A percentile compares a stretch with the other conserved stretches of the same genome.
Evolutionary conservation across 2,329 filamentous ascomycete species (phyloP).

Genomic region (Neofusicoccum ribis): DNA sequence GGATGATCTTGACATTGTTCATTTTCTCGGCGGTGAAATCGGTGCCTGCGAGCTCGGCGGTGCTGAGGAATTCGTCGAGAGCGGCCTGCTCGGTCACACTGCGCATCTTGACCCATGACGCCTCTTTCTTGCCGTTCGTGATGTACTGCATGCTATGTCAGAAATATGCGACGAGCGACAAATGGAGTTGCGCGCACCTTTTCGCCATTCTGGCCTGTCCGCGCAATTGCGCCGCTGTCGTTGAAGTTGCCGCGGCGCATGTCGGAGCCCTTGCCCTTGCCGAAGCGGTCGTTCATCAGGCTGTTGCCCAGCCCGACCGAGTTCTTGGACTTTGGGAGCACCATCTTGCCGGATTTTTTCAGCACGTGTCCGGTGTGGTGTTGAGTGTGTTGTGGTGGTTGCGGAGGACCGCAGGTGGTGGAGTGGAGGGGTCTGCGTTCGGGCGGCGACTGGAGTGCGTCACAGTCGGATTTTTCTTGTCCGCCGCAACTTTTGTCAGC

Average conservation of each 20-base stretch:
- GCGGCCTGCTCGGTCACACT: slow-evolving; percentile 96
- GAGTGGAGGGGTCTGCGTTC: slow-evolving; percentile 13
- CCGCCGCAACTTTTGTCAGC: slow-evolving; percentile 22
- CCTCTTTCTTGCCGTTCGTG: slow-evolving; percentile 86
- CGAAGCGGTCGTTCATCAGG: slow-evolving; percentile 98
- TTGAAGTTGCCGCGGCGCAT: slow-evolving; percentile 68
- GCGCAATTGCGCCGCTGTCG: slow-evolving; percentile 65
- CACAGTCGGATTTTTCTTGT: slow-evolving; percentile 20
- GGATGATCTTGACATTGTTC: slow-evolving; percentile 98
- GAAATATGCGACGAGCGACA: background rate
- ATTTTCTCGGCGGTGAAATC: slow-evolving; percentile 99
- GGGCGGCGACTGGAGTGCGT: slow-evolving; percentile 17
- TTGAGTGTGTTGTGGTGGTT: slow-evolving; percentile 25
- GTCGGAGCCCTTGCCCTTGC: slow-evolving; percentile 83
- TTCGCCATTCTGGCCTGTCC: slow-evolving; percentile 72
- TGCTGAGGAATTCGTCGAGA: slow-evolving; percentile 93
- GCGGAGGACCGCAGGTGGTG: slow-evolving; percentile 23
- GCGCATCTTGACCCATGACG: slow-evolving; percentile 98
- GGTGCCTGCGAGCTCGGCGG: slow-evolving; percentile 93
- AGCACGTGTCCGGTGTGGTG: slow-evolving; percentile 2
- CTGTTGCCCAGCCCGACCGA: slow-evolving; percentile 91
- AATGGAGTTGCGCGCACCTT: slow-evolving; percentile 49
- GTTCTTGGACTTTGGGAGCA: slow-evolving; percentile 90
- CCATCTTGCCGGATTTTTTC: slow-evolving; percentile 54
- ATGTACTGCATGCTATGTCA: slow-evolving; percentile 65